Percentiles rank a stretch among this genome's conserved stretches.
phyloP scores from a whole-genome alignment of 257 asterid species.

The Penstemon barbatus region DNA sequence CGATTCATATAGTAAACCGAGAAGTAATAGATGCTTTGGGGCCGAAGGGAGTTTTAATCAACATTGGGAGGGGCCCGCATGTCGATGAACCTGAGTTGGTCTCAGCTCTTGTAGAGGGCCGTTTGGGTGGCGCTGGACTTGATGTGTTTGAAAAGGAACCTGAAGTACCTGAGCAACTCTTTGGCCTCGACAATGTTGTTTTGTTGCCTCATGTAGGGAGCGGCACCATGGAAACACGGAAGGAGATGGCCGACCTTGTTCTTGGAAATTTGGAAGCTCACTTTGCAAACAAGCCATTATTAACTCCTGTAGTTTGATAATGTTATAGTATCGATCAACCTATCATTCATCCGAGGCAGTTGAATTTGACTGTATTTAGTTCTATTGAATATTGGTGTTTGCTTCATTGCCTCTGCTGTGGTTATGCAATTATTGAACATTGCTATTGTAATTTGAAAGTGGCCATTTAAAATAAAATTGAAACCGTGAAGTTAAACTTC shows the following conservation, averaged over 20 bases:
- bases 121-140: constrained; percentile 87
- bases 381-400: not conserved
- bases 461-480: not conserved
- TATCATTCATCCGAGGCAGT: not conserved
- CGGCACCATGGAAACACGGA: constrained; percentile 64
- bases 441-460: not conserved
- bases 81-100: constrained; percentile 81
- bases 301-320: constrained; percentile 62
- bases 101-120: constrained; percentile 78
- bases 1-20: constrained; percentile 64
- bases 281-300: constrained; percentile 55
- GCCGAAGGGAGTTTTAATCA: constrained; percentile 70
- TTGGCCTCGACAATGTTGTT: constrained; percentile 65
- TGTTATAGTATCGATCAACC: not conserved
- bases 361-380: not conserved
- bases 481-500: constrained; percentile 15
- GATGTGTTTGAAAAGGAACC: constrained; percentile 88
- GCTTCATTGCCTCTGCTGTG: not conserved
- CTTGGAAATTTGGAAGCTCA: constrained; percentile 74
- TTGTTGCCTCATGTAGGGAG: constrained; percentile 79
- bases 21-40: constrained; percentile 75
- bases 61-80: constrained; percentile 81
- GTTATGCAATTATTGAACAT: not conserved
- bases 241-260: constrained; percentile 78
- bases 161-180: constrained; percentile 58